These are phyloP conservation scores for Cyclotella cryptica DNA, from an alignment of 108 stramenopile species.

Conservation along the genomic window DNA sequence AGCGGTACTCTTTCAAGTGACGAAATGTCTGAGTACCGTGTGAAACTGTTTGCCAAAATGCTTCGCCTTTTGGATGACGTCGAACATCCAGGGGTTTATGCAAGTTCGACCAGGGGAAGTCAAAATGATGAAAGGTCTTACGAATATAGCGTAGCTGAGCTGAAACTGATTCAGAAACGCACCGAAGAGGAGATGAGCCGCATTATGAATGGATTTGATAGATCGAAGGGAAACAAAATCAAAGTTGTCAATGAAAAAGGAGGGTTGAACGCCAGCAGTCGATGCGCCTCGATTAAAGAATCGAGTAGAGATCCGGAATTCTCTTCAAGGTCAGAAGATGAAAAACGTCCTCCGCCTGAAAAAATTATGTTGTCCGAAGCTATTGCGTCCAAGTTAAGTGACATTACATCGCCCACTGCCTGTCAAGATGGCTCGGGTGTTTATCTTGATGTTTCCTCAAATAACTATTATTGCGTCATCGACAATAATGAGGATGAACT, in stretches of 20 bases:
- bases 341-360: slow-evolving; percentile 11
- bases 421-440: slow-evolving; percentile 24
- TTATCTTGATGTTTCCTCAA: slow-evolving; percentile 8
- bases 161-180: slow-evolving; percentile 29
- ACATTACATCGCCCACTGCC: slow-evolving; percentile 30
- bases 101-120: slow-evolving; percentile 8
- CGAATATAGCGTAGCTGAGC: slow-evolving; percentile 23
- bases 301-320: slow-evolving; percentile 1
- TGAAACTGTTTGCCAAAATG: slow-evolving; percentile 31
- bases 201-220: slow-evolving; percentile 17
- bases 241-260: not conserved
- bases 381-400: slow-evolving; percentile 38
- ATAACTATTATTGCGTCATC: slow-evolving; percentile 3
- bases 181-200: slow-evolving; percentile 35
- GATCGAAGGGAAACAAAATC: not conserved
- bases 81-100: slow-evolving; percentile 11
- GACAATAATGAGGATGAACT: slow-evolving; percentile 21
- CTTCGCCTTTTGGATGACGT: slow-evolving; percentile 25
- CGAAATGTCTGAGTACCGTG: slow-evolving; percentile 25
- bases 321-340: not conserved
- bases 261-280: not conserved
- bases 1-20: not conserved
- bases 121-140: slow-evolving; percentile 10
- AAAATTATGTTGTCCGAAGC: slow-evolving; percentile 10
- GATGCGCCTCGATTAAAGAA: slow-evolving; percentile 3